Evolutionary conservation across 2,329 filamentous ascomycete species (phyloP).

Genomic region (Thyridium curvatum): DNA sequence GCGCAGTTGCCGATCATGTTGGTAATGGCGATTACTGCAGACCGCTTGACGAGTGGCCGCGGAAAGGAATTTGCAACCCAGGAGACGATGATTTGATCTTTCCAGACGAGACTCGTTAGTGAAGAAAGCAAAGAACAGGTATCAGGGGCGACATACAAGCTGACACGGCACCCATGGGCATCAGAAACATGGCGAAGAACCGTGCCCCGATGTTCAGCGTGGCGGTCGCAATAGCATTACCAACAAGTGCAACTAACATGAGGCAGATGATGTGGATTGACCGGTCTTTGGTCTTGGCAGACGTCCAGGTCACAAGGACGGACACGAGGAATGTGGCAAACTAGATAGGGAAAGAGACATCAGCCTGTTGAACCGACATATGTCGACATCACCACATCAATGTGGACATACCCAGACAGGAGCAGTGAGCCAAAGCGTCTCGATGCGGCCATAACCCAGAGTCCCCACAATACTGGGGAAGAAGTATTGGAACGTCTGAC

Average conservation of each 20-base stretch:
- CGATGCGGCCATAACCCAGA: conserved; percentile 47
- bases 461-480: conserved; percentile 59
- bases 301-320: conserved; percentile 47
- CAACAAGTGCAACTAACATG: conserved; percentile 43
- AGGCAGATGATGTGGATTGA: conserved; percentile 48
- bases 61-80: conserved; percentile 63
- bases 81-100: conserved; percentile 54
- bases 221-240: conserved; percentile 49
- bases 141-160: conserved; percentile 24
- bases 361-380: neutral
- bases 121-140: accelerated
- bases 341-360: conserved; percentile 7
- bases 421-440: conserved; percentile 50
- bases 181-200: conserved; percentile 58
- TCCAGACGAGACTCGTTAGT: too few species aligned
- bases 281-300: conserved; percentile 47
- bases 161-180: conserved; percentile 47
- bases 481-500: conserved; percentile 57
- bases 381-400: too few species aligned
- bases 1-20: conserved; percentile 60
- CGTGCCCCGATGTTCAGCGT: conserved; percentile 42
- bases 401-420: conserved; percentile 44
- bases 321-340: conserved; percentile 48
- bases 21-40: conserved; percentile 58
- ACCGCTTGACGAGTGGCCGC: conserved; percentile 61